Base-by-base conservation (phyloP, 2,329 filamentous ascomycete genomes). In the Fusarium temperatum region DNA sequence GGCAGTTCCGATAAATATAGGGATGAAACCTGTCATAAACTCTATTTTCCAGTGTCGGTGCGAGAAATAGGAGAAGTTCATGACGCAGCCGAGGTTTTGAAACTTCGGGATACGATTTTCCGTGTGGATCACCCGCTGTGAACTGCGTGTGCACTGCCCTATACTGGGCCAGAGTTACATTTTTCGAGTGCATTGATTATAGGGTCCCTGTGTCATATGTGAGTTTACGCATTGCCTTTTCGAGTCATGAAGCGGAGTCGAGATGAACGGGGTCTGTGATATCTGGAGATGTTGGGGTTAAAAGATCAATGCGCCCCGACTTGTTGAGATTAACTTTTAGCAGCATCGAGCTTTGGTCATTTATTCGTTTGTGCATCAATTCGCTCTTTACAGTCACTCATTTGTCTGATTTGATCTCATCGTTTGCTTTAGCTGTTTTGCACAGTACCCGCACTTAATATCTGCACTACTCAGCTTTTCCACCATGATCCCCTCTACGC, bases 401-500 rank as follows among this genome's bases (percentile, higher is more conserved):
- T 56, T 66, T 11, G 10, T 53, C 28, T 20, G 15, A 32, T 32
- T 18, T n/a, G 7, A 24, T 24, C 24, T 24, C 24, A 24, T 24
- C 24, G 24, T 24, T 24, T 61, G 24, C 24, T 22, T n/a, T 10
- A 8, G 22, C 26, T 15, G 4, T 32, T 5, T 20, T 18, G 6
- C n/a, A 24, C 28, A 30, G 42, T 42, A 26, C 15, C 9, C 5
- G 3, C 35, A 26, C 18, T 24, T 39, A 38, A 56, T 45, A 20
- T 30, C n/a, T 20, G 4, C 8, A 28, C 20, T 11, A 1, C 17
- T 36, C 18, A 30, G 20, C 17, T 11, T 4, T 10, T 2, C 28
- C 45, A 70, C 10, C 17, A 75, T 77, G 72, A 65, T 75, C 3
- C 69, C 74, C 20, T 68, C 74, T 3, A 61, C 70, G 18, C 51